phyloP scores from a whole-genome alignment of 208 protist genomes.

The Trypanosoma brucei region DNA sequence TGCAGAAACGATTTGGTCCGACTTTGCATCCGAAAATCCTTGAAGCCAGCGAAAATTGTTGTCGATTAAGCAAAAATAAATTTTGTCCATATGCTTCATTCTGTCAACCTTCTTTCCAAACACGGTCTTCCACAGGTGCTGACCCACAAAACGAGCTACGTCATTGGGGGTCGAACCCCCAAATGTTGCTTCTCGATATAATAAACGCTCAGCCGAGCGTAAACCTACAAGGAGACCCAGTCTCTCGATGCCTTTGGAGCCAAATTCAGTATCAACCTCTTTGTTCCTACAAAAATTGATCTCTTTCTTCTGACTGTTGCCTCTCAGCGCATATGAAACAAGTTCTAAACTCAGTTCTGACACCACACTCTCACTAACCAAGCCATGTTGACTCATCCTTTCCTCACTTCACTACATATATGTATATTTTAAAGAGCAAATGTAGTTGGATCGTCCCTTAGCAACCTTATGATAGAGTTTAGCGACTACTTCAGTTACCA shows the following conservation, averaged over 20 bases:
- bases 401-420: conserved; percentile 5
- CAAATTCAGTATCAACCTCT: conserved; percentile 25
- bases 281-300: conserved; percentile 5
- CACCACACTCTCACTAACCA: conserved; percentile 51
- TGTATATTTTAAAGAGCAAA: neutral
- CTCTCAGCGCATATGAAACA: conserved; percentile 36
- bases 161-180: conserved; percentile 40
- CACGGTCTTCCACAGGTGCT: conserved; percentile 57
- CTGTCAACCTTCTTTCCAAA: conserved; percentile 76
- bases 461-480: too few species aligned
- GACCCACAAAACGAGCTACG: conserved; percentile 62
- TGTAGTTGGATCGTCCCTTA: neutral
- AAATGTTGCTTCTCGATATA: conserved; percentile 68
- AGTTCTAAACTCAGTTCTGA: conserved; percentile 47
- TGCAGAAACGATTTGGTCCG: conserved; percentile 29
- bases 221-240: conserved; percentile 60
- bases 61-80: conserved; percentile 59
- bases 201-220: conserved; percentile 60
- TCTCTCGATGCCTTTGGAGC: conserved; percentile 36
- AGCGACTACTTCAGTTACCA: too few species aligned
- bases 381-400: conserved; percentile 25
- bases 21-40: conserved; percentile 42
- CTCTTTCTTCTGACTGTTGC: conserved; percentile 13
- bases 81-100: conserved; percentile 58
- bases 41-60: conserved; percentile 62